A percentile compares a stretch with the other conserved stretches of the same genome.
These are phyloP conservation scores for Daldinia grandis DNA, from an alignment of 495 filamentous ascomycete genomes.

Conservation along the genomic window DNA sequence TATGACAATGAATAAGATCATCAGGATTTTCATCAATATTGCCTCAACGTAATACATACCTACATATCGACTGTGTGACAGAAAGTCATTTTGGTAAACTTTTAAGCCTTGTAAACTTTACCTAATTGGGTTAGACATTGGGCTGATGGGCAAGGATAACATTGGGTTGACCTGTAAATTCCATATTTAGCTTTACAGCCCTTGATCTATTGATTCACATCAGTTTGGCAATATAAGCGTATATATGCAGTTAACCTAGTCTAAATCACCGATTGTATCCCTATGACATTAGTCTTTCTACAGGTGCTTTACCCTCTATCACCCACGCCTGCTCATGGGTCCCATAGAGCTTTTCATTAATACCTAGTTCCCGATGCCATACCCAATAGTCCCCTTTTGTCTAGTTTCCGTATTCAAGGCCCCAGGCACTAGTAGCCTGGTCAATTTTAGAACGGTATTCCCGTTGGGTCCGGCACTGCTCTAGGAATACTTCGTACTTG, in stretches of 20 bases:
- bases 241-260: background rate
- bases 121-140: too few relatives aligned
- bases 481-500: constrained; percentile 87
- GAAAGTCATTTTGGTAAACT: too few relatives aligned
- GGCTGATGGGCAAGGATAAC: too few relatives aligned
- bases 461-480: constrained; percentile 79
- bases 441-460: constrained; percentile 75
- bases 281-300: constrained; percentile 4
- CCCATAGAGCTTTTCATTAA: constrained; percentile 3
- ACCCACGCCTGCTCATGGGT: background rate
- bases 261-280: constrained; percentile 9
- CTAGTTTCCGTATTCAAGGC: constrained; percentile 25
- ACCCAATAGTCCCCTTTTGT: constrained; percentile 10
- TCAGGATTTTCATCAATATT: too few relatives aligned
- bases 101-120: too few relatives aligned
- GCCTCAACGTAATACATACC: too few relatives aligned
- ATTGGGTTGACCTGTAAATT: too few relatives aligned
- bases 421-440: constrained; percentile 65
- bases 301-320: background rate
- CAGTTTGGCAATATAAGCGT: background rate
- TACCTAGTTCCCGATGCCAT: constrained; percentile 2
- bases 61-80: too few relatives aligned
- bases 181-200: background rate
- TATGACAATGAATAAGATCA: too few relatives aligned
- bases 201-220: background rate